Evolutionary conservation across 2,329 filamentous ascomycete genomes (phyloP), one percentile per base, ranked within the genome.

Genomic region (Neopestalotiopsis sp.): DNA sequence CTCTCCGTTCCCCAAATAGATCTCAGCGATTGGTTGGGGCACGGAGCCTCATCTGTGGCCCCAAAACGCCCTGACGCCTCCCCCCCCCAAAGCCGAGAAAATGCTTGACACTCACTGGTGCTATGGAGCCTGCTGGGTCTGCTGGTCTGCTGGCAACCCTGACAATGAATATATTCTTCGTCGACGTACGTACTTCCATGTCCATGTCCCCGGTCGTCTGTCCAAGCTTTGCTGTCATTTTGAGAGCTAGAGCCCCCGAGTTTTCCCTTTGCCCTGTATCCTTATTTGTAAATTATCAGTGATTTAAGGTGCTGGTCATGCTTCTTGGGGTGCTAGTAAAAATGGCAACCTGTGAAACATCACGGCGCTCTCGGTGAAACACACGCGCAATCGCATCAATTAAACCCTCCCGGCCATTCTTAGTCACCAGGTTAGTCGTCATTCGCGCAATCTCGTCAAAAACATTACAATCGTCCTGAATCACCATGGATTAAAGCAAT

Each of bases 1-100:
- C 20, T 57, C 63, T 57, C 63, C 63, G 63, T 58, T 66, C 63
- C 49, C 10, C 17, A 57, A 66, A 66, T 66, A 66, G 63, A 57
- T 32, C 20, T 14, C 63, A 34, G 42, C 52, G 42, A 66, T 58
- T 66, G 63, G 63, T 57, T 20, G 20, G 45, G 63, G 30, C 28
- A 34, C 28, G 63, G 63, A 66, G 42, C 63, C 63, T 57, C 63
- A 28, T 20, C 42, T 64, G 42, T 20, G 9, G 20, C 6, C 40
- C 61, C 61, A 28, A 28, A 28, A 28, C 24, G 24, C 24, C 24
- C 24, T 28, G 24, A 28, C 24, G 24, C 24, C 24, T 28, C 24
- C 24, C 24, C 24, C 24, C 24, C 24, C 24, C 24, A 28, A 28
- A 28, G 24, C 24, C 24, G 24, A 28, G 57, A 59, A 59, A 20